phyloP scores from a whole-genome alignment of 805 yeast genomes.

The Lachancea lanzarotensis region DNA sequence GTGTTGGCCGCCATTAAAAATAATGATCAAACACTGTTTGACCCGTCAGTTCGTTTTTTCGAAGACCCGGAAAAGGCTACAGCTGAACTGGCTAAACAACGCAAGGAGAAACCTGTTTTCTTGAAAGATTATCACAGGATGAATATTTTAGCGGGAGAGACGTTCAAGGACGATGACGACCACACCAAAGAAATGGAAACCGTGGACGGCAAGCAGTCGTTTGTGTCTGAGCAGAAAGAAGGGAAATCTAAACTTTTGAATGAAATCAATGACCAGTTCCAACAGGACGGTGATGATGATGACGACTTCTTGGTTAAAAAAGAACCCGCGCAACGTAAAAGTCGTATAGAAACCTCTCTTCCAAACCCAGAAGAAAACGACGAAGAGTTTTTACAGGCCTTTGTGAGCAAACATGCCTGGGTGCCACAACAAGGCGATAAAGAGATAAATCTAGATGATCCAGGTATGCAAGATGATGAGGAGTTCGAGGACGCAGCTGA shows the following conservation, averaged over 20 bases:
- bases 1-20: conserved; percentile 65
- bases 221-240: conserved; percentile 65
- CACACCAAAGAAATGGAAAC: conserved; percentile 32
- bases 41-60: conserved; percentile 68
- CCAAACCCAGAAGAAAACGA: conserved; percentile 66
- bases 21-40: conserved; percentile 58
- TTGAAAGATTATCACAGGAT: conserved; percentile 89
- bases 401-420: conserved; percentile 80
- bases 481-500: conserved; percentile 92
- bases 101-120: conserved; percentile 66
- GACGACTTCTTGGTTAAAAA: conserved; percentile 55
- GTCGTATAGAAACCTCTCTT: conserved; percentile 31
- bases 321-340: conserved; percentile 25
- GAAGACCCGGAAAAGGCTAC: conserved; percentile 50
- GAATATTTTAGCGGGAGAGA: conserved; percentile 65
- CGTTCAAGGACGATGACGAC: conserved; percentile 48
- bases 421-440: conserved; percentile 65
- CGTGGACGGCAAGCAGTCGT: conserved; percentile 48
- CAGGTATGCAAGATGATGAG: conserved; percentile 57
- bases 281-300: conserved; percentile 37
- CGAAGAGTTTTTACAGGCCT: conserved; percentile 66
- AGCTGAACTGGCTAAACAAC: conserved; percentile 22
- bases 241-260: conserved; percentile 66
- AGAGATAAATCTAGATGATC: conserved; percentile 42
- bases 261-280: conserved; percentile 69